Base-by-base conservation (phyloP, 257 asterid genomes). In the Voacanga thouarsii region DNA sequence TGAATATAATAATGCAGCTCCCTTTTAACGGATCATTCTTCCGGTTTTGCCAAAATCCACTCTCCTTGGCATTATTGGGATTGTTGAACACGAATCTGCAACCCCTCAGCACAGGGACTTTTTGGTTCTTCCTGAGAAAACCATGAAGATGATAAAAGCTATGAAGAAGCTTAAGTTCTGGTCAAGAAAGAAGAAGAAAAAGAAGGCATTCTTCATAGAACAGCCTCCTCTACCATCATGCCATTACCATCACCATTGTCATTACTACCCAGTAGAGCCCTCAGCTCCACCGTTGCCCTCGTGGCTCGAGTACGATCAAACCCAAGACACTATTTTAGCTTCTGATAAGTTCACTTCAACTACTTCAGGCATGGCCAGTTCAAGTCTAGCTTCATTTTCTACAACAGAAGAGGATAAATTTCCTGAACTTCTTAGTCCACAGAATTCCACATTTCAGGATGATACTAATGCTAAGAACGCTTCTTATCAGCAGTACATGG, bases 231-330 rank as follows among this genome's bases (percentile, higher is more conserved):
- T 82, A 23, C 86, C 88, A 9, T 74, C 88, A 0, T 51, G 23
- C 84, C 85, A 23, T 80, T 76, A 51, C 45, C 78, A 75, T 50
- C 76, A n/a, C 44, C 77, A 83, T 53, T 67, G 79, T 78, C 84
- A 75, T 2, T 82, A 77, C 72, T 71, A 81, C 59, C 79, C 78
- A 75, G 85, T 88, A 7, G 84, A 86, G 81, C 96, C 96, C 2
- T 89, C 95, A 0, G 95, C 95, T 44, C 97, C 97, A 7, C 96
- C 94, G 0, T 44, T 92, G 76, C 96, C 94, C n/a, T 85, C 90
- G 3, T 86, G 91, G 92, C 65, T 87, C 43, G 90, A 90, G 23
- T 81, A 69, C 51, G 84, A 85, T 68, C 37, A 76, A 55, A 74
- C 79, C 78, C 72, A 83, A 24, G 87, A 86, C 70, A 60, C 80